These are phyloP conservation scores for Cladosporium sphaerospermum DNA, from an alignment of 2,329 filamentous ascomycete species.

Conservation along the genomic window DNA sequence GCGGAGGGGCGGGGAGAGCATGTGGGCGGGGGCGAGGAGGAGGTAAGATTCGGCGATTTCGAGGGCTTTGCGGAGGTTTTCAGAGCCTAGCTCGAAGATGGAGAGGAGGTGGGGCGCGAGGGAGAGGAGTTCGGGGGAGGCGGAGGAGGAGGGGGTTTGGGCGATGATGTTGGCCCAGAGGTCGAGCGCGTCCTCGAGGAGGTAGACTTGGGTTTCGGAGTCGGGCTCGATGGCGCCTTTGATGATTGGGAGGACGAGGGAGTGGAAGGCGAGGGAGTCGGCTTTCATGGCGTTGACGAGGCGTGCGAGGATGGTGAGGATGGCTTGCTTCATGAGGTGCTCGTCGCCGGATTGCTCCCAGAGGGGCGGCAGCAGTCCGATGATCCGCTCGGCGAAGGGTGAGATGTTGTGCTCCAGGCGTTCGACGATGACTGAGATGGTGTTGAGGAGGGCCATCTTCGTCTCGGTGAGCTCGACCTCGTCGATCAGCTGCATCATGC, in stretches of 20 bases:
- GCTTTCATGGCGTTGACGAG: slow-evolving; percentile 80
- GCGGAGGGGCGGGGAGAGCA: slow-evolving; percentile 39
- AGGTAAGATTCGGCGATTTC: slow-evolving; percentile 46
- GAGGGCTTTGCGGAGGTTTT: slow-evolving; percentile 42
- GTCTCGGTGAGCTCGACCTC: slow-evolving; percentile 79
- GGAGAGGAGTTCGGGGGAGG: slow-evolving; percentile 37
- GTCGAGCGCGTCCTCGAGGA: slow-evolving; percentile 87
- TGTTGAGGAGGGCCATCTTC: slow-evolving; percentile 83
- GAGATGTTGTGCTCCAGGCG: slow-evolving; percentile 69
- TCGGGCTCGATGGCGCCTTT: slow-evolving; percentile 69
- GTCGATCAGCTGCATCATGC: slow-evolving; percentile 70
- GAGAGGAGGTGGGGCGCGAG: slow-evolving; percentile 41
- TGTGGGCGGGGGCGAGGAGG: slow-evolving; percentile 41
- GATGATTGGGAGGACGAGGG: slow-evolving; percentile 75
- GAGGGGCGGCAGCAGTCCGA: slow-evolving; percentile 69
- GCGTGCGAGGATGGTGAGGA: slow-evolving; percentile 76
- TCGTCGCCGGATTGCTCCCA: slow-evolving; percentile 85
- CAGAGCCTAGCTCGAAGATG: slow-evolving; percentile 44
- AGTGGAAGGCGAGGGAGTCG: slow-evolving; percentile 70
- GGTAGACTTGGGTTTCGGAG: slow-evolving; percentile 68
- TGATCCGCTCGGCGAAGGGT: slow-evolving; percentile 70
- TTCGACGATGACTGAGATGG: slow-evolving; percentile 72
- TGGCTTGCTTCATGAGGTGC: slow-evolving; percentile 88
- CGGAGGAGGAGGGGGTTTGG: slow-evolving; percentile 43
- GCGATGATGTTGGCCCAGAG: slow-evolving; percentile 75